A percentile compares a stretch with the other conserved stretches of the same genome.
phyloP scores from a whole-genome alignment of 441 rosid genomes.

The Dalechampia spathulata region DNA sequence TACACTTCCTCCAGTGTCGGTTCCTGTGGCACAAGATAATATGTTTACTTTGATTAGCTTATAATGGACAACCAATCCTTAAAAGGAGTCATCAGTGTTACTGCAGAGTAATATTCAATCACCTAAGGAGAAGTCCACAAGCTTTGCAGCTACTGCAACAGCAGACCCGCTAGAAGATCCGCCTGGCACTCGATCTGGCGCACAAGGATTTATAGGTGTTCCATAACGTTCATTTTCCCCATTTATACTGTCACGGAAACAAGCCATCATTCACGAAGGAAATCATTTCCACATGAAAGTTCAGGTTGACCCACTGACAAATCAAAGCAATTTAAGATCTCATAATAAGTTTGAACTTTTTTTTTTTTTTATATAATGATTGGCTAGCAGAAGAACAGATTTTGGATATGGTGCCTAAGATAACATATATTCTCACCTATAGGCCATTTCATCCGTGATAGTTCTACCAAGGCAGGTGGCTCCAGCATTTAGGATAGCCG shows the following conservation, averaged over 20 bases:
- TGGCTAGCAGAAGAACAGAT: too few species aligned
- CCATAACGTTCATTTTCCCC: slow-evolving; percentile 92
- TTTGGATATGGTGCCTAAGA: too few species aligned
- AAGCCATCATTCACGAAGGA: too few species aligned
- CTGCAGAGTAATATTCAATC: too few species aligned
- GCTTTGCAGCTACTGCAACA: slow-evolving; percentile 76
- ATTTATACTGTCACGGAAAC: slow-evolving; percentile 59
- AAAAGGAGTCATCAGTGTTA: too few species aligned
- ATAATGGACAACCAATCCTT: background rate
- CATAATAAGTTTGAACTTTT: too few species aligned
- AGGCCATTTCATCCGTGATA: slow-evolving; percentile 97
- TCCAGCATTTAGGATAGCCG: slow-evolving; percentile 57
- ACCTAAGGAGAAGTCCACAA: slow-evolving; percentile 91
- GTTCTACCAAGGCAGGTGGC: slow-evolving; percentile 70
- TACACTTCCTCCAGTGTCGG: slow-evolving; percentile 91
- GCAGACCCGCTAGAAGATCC: slow-evolving; percentile 99
- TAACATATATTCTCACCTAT: slow-evolving; percentile 64
- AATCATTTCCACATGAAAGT: too few species aligned
- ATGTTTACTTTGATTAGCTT: slow-evolving; percentile 3
- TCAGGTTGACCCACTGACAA: too few species aligned
- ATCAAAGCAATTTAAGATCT: too few species aligned
- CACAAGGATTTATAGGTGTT: slow-evolving; percentile 82
- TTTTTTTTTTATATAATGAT: background rate
- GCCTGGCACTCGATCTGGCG: slow-evolving; percentile 71
- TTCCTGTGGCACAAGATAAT: slow-evolving; percentile 38